These are phyloP conservation scores for Buddleja alternifolia DNA, from an alignment of 257 asterid species.

Conservation along the genomic window DNA sequence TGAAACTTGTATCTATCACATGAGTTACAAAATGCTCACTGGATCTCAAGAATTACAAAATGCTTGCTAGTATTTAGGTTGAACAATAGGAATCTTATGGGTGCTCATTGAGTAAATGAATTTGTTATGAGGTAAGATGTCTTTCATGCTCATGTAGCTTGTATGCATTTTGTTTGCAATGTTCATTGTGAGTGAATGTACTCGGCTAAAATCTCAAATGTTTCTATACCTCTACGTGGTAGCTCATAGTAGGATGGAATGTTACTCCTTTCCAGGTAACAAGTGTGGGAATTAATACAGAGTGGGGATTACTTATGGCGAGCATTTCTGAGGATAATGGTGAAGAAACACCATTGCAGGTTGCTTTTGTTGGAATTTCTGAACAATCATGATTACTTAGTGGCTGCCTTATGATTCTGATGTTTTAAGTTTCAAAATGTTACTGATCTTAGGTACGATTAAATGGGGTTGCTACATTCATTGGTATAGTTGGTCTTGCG, in stretches of 20 bases:
- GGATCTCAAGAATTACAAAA: too few relatives aligned
- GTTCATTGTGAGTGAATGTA: background rate
- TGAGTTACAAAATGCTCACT: too few relatives aligned
- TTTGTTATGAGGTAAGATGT: constrained; percentile 16
- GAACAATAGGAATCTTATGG: background rate
- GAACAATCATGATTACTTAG: constrained; percentile 3
- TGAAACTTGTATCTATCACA: constrained; percentile 9
- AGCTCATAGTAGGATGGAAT: constrained; percentile 15
- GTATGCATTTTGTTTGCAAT: background rate
- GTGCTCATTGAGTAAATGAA: constrained; percentile 10
- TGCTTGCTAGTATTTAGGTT: constrained; percentile 15
- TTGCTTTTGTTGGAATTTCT: constrained; percentile 30
- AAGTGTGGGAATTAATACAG: constrained; percentile 89
- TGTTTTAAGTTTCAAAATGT: constrained; percentile 15
- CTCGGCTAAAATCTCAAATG: background rate
- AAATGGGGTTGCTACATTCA: constrained; percentile 95
- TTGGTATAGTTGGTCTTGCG: constrained; percentile 82
- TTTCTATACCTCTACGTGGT: constrained; percentile 17
- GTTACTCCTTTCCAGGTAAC: constrained; percentile 61
- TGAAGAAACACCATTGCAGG: constrained; percentile 99
- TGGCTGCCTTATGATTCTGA: constrained; percentile 23
- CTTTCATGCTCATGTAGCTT: background rate
- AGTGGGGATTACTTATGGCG: constrained; percentile 98
- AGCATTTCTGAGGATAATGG: constrained; percentile 98
- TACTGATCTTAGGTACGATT: constrained; percentile 68